These are phyloP conservation scores for Solanum phureja DNA, from an alignment of 257 asterid genomes.

Conservation along the genomic window DNA sequence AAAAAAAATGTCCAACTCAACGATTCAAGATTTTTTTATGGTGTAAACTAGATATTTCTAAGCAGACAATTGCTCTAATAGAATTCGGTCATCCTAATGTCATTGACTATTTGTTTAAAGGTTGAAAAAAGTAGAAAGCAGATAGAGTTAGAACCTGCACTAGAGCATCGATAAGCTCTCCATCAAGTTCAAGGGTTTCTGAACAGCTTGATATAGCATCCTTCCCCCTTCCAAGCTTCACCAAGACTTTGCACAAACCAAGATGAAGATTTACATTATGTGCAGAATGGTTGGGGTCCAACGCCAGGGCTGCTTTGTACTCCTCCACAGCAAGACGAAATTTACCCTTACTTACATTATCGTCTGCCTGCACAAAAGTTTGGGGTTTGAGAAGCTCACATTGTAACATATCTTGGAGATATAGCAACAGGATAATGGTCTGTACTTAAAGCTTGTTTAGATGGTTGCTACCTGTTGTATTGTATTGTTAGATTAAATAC, in stretches of 20 bases:
- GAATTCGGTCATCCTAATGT: not conserved
- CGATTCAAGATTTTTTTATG: not conserved
- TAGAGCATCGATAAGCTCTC: slow-evolving; percentile 72
- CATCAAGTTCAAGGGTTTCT: slow-evolving; percentile 73
- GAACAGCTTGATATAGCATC: slow-evolving; percentile 83
- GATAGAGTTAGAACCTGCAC: slow-evolving; percentile 46
- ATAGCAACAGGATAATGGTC: no score
- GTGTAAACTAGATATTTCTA: not conserved
- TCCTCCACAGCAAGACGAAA: slow-evolving; percentile 88
- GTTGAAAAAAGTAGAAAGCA: not conserved
- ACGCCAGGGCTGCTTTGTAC: slow-evolving; percentile 57
- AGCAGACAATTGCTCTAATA: not conserved
- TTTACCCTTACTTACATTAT: slow-evolving; percentile 82
- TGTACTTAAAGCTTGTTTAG: no score
- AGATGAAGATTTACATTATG: slow-evolving; percentile 75
- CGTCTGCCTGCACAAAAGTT: slow-evolving; percentile 67
- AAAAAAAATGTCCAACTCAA: not conserved
- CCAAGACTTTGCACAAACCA: slow-evolving; percentile 77
- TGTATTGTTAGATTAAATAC: no score
- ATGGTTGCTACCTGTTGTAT: no score
- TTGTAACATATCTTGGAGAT: no score
- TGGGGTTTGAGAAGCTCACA: not conserved
- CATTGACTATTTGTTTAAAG: not conserved
- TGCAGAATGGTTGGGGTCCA: slow-evolving; percentile 81
- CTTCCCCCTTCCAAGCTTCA: slow-evolving; percentile 84